These are phyloP conservation scores for Flaveria robusta DNA, from an alignment of 129 eudicot species.

Conservation along the genomic window DNA sequence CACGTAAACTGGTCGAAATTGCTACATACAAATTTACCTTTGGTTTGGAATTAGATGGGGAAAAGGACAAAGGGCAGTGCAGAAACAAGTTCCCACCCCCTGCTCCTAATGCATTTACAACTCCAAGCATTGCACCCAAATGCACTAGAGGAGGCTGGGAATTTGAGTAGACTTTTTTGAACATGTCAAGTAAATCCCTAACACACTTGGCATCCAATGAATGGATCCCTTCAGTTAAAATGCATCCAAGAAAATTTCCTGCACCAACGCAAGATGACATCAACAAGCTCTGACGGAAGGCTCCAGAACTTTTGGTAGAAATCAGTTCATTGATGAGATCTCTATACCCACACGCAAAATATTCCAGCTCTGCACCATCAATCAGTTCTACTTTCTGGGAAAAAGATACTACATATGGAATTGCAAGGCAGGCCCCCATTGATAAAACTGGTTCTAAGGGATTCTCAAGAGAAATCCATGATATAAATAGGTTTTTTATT, in stretches of 20 bases:
- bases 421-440: constrained; percentile 74
- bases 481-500: constrained; percentile 49
- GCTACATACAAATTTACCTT: constrained; percentile 41
- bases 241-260: constrained; percentile 68
- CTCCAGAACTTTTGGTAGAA: constrained; percentile 46
- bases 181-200: constrained; percentile 48
- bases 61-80: constrained; percentile 37
- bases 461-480: constrained; percentile 63
- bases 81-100: constrained; percentile 63
- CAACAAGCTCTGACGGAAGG: constrained; percentile 67
- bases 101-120: constrained; percentile 88
- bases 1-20: background rate
- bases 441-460: constrained; percentile 42
- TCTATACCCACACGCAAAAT: constrained; percentile 42
- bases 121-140: constrained; percentile 95
- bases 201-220: constrained; percentile 49
- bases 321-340: constrained; percentile 64
- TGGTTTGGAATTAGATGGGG: constrained; percentile 29
- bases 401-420: constrained; percentile 68
- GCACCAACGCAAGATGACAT: constrained; percentile 84
- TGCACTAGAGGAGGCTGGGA: constrained; percentile 66
- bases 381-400: constrained; percentile 74
- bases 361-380: constrained; percentile 57
- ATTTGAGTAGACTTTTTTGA: constrained; percentile 56
- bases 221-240: constrained; percentile 71